Base-by-base conservation (phyloP, 129 eudicot genomes). In the Lonicera japonica region DNA sequence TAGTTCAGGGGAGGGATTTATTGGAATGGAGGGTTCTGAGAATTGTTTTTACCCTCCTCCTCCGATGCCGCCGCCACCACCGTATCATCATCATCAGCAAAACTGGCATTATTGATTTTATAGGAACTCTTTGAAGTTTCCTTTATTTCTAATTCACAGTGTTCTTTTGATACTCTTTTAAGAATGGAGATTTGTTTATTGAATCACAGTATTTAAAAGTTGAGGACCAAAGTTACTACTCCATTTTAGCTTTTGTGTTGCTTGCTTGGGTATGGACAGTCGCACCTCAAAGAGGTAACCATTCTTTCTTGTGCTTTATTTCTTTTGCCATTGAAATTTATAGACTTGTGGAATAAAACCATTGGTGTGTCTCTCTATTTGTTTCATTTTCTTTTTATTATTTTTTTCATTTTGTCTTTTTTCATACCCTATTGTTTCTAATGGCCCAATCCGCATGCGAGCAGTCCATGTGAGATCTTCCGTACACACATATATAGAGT, bases 251-350 rank as follows among this genome's bases (percentile, higher is more conserved):
- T 72, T 61, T 68, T 29, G 36, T 29, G 36, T 58, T 71, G 64
- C 79, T 73, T 67, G 71, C 66, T 66, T 75, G 70, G 53, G 21
- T 43, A 59, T 29, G 61, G 67, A 70, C 52, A 54, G 73, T 72
- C 21, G 45, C 72, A 24, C 76, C 83, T 83, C 83, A 60, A 83
- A 79, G 78, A 76, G 82, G 82, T 70, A 73, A 63, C 70, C 74
- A 66, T 76, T 69, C 67, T 65, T 69, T 70, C 43, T 82, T 43
- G 50, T 43, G 50, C 50, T 43, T 14, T 14, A 3, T 1, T 29
- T 29, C 36, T 29, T 29, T 29, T 29, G 36, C 6, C 36, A 29
- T 29, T 29, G 36, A 29, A 1, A 29, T 29, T 29, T 1, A 29
- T 29, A 29, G 36, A 29, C 36, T 29, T 29, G 36, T 29, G 36